Base-by-base conservation (phyloP, 108 stramenopile species). In the Fragilaria radians region DNA sequence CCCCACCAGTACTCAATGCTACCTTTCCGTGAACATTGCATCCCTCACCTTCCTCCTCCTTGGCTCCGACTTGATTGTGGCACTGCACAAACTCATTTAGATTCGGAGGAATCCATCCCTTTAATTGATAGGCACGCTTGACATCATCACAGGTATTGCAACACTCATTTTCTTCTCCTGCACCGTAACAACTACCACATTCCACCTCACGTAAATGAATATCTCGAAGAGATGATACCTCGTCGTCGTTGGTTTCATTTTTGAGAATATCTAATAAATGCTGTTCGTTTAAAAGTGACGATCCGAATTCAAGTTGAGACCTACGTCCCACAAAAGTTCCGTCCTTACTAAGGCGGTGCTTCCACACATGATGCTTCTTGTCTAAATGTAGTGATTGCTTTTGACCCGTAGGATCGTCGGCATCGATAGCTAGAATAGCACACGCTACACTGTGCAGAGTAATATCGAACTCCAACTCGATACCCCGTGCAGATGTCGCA, bases 91-190 rank as follows among this genome's bases (percentile, higher is more conserved):
- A 84, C 0, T 54, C 52, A 0, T 61, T 19, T 18, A 69, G 9
- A 51, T 93, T 67, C 5, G 54, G 58, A 32, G 97, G 66, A 52
- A 74, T 73, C 97, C 97, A 98, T 11, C 90, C 87, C 52, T 83
- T 87, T 11, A 74, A 57, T 27, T 78, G 74, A 67, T 98, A 98
- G 28, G 93, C 95, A 0, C 83, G 74, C 46, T 86, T 87, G 3
- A 98, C 96, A 51, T 95, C 95, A 29, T 96, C 94, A 59, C 97
- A 98, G 0, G 95, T 93, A 42, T 94, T 79, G 76, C 97, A 98
- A 76, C 97, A 98, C 73, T 97, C 91, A 17, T 70, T 86, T 48
- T 85, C 83, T 0, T 78, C 80, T 23, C 88, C 96, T 2, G 97
- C 97, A 2, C 97, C 97, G 69, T 93, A 98, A 72, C 97, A 98